A percentile compares a stretch with the other conserved stretches of the same genome.
Conservation (phyloP, 1,284 basidiomycete genomes). For the Malassezia nana region DNA sequence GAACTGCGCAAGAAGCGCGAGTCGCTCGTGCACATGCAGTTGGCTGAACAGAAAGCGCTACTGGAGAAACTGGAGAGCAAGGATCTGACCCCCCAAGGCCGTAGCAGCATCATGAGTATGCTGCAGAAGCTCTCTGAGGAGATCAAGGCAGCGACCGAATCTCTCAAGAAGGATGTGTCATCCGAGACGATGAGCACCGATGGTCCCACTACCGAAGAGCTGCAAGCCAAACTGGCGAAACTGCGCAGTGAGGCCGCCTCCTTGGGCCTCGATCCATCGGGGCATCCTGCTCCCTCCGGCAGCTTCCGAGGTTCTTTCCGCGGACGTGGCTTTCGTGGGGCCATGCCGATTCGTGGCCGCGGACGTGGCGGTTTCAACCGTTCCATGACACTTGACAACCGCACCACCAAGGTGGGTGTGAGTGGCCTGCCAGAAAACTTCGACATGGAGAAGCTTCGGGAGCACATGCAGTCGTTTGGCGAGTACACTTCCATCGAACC, state of each 20-base stretch:
- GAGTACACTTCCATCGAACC: constrained; percentile 28
- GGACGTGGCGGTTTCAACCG: constrained; percentile 52
- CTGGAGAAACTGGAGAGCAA: constrained; percentile 61
- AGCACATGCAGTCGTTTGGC: constrained; percentile 45
- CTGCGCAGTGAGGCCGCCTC: constrained; percentile 76
- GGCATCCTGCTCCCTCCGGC: constrained; percentile 41
- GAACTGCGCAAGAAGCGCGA: constrained; percentile 57
- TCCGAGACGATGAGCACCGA: constrained; percentile 34
- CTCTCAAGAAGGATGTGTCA: constrained; percentile 46
- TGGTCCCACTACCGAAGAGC: constrained; percentile 56
- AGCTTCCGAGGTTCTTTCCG: constrained; percentile 46
- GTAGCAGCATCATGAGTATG: constrained; percentile 66
- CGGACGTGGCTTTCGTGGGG: constrained; percentile 50
- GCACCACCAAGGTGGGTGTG: constrained; percentile 68
- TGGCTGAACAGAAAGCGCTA: constrained; percentile 77
- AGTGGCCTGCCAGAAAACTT: constrained; percentile 55
- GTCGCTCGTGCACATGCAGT: constrained; percentile 67
- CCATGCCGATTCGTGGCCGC: constrained; percentile 53
- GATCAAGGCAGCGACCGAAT: constrained; percentile 55
- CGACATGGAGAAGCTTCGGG: constrained; percentile 57
- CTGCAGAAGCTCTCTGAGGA: constrained; percentile 71
- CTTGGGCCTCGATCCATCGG: constrained; percentile 59
- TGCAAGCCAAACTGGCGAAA: constrained; percentile 67
- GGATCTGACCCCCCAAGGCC: constrained; percentile 62
- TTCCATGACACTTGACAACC: constrained; percentile 67